Evolutionary conservation across 2,329 filamentous ascomycete genomes (phyloP).

Genomic region (Hymenoscyphus albidus): DNA sequence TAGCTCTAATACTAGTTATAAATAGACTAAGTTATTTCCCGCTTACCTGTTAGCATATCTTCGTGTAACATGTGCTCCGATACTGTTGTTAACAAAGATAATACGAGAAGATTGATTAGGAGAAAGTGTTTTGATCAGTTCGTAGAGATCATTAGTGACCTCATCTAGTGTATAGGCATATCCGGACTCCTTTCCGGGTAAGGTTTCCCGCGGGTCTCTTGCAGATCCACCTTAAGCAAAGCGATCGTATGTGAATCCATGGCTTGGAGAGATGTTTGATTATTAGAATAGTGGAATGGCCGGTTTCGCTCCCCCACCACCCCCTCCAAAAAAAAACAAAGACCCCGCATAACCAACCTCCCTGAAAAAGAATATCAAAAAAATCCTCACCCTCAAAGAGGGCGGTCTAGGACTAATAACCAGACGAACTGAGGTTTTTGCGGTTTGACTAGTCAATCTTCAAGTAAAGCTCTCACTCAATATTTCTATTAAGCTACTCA

Average conservation of each 20-base stretch:
- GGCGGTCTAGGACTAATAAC: too few relatives aligned
- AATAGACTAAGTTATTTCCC: background rate
- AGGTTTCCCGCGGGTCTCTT: background rate
- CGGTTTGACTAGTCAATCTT: too few relatives aligned
- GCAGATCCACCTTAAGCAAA: background rate
- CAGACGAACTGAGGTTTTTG: too few relatives aligned
- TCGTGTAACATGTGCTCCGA: background rate
- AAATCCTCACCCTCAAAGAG: too few relatives aligned
- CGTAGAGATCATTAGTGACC: background rate
- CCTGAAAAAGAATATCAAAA: too few relatives aligned
- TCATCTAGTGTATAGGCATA: background rate
- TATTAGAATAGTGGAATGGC: background rate
- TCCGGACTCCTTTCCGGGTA: background rate
- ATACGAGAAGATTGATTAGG: background rate
- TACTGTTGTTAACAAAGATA: background rate
- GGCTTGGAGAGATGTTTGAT: background rate
- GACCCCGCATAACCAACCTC: too few relatives aligned
- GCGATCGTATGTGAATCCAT: conserved; percentile 1
- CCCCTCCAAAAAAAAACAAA: too few relatives aligned
- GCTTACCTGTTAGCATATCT: background rate
- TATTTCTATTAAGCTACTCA: too few relatives aligned
- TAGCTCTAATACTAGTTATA: too few relatives aligned
- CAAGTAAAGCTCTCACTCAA: too few relatives aligned
- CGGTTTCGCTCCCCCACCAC: background rate
- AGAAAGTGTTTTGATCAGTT: background rate